Evolutionary conservation across 345 rosid genomes (phyloP), one percentile per base, ranked within the genome.

Genomic region (Toxicodendron radicans): DNA sequence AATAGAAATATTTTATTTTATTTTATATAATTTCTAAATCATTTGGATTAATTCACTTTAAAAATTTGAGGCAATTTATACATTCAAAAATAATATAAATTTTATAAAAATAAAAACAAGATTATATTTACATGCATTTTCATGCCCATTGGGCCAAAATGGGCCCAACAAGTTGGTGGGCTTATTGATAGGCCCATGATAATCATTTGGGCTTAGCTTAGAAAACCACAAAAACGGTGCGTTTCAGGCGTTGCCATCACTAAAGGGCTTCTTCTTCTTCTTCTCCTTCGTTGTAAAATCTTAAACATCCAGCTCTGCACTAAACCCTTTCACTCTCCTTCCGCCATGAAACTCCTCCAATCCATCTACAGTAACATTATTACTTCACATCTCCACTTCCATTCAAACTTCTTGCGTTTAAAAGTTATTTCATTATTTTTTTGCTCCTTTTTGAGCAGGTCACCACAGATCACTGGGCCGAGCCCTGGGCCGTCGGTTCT

Each of bases 311-410:
- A 49, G 16, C 53, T 49, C 53, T 16, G 17, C 53, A 49, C 18
- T 49, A 49, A 51, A 14, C 38, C 27, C 62, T 62, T 48, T n/a
- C 58, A 14, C 30, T 10, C 4, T 54, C 53, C 24, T 45, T 64
- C 78, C 71, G 66, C 79, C 48, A 91, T 91, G 96, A 89, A 78
- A 74, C 80, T 89, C 74, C 83, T 84, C 67, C 92, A 73, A 66
- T 87, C 88, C 76, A 65, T 85, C 51, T 73, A 66, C 54, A 77
- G 92, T 16, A 13, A 48, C 52, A 11, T 51, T 51, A 18, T 51
- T 24, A 24, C 41, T 23, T 66, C 85, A 74, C 43, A 0, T 24
- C 20, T 11, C 53, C 43, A 24, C 10, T 33, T 59, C 27, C 16
- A 48, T 72, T 11, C 7, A 62, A n/a, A 46, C n/a, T 1, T 51